These are phyloP conservation scores for Cryptococcus sp. DNA, from an alignment of 1,284 basidiomycete species.

Conservation along the genomic window DNA sequence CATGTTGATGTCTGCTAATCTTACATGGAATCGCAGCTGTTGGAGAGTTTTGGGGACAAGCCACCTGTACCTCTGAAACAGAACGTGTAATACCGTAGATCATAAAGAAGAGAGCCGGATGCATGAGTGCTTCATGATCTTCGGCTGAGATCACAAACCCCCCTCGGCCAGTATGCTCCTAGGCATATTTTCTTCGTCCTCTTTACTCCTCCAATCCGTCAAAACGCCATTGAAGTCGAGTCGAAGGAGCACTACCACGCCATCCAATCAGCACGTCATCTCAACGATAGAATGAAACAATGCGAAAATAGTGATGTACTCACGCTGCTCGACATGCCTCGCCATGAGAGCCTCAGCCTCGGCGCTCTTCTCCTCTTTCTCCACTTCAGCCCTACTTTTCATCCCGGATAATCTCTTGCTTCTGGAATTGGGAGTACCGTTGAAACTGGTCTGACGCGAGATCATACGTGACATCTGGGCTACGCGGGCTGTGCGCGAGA, in stretches of 20 bases:
- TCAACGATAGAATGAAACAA: background rate
- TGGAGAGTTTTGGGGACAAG: slow-evolving; percentile 39
- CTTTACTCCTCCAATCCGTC: slow-evolving; percentile 57
- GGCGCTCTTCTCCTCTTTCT: slow-evolving; percentile 52
- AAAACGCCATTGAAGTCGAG: slow-evolving; percentile 82
- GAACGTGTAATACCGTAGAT: background rate
- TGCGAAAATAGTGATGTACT: slow-evolving; percentile 9
- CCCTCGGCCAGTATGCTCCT: slow-evolving; percentile 30
- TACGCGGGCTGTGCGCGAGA: slow-evolving; percentile 25
- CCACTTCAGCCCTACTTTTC: slow-evolving; percentile 9
- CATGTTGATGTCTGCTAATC: background rate
- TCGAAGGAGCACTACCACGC: slow-evolving; percentile 62
- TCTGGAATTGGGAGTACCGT: background rate
- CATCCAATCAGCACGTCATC: slow-evolving; percentile 3
- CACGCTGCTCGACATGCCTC: slow-evolving; percentile 73
- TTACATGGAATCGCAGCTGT: slow-evolving; percentile 16
- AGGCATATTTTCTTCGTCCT: slow-evolving; percentile 15
- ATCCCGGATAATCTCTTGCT: background rate
- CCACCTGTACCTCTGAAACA: slow-evolving; percentile 30
- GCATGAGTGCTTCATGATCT: background rate
- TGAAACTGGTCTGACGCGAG: slow-evolving; percentile 26
- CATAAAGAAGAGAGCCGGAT: background rate
- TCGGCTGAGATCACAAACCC: slow-evolving; percentile 18
- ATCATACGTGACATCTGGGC: slow-evolving; percentile 29
- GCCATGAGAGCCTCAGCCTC: slow-evolving; percentile 62